These are phyloP conservation scores for Salix caprea DNA, from an alignment of 345 rosid genomes.

Conservation along the genomic window DNA sequence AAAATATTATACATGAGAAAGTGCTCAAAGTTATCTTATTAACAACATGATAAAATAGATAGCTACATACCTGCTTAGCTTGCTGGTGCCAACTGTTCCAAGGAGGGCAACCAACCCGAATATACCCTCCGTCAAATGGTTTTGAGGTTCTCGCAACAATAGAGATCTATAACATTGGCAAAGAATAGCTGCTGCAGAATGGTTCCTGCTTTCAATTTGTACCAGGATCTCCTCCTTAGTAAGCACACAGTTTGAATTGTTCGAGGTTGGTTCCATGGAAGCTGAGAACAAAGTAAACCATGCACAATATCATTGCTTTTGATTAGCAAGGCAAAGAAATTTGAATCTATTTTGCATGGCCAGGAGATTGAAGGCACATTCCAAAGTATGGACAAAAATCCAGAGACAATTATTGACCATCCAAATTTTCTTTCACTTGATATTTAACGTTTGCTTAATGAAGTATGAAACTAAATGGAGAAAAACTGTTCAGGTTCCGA, in stretches of 20 bases:
- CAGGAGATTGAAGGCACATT: too few species aligned
- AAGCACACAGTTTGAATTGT: slow-evolving; percentile 21
- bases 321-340: not conserved
- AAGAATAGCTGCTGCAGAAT: slow-evolving; percentile 46
- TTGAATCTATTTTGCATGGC: too few species aligned
- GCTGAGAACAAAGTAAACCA: slow-evolving; percentile 24
- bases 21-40: not conserved
- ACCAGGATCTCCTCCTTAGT: slow-evolving; percentile 41
- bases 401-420: too few species aligned
- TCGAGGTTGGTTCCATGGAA: slow-evolving; percentile 28
- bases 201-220: slow-evolving; percentile 31
- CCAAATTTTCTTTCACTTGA: too few species aligned
- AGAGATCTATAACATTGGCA: slow-evolving; percentile 22
- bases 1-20: not conserved
- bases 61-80: slow-evolving; percentile 50
- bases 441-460: too few species aligned
- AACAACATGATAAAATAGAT: not conserved
- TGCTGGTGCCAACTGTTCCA: slow-evolving; percentile 40
- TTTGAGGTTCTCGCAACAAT: slow-evolving; percentile 4
- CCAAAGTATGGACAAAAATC: too few species aligned
- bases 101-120: slow-evolving; percentile 57
- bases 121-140: slow-evolving; percentile 22
- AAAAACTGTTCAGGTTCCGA: not conserved
- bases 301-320: not conserved
- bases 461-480: not conserved